Evolutionary conservation across 495 filamentous ascomycete genomes (phyloP), one percentile per base, ranked within the genome.

Genomic region (Penicillium atrosanguineum): DNA sequence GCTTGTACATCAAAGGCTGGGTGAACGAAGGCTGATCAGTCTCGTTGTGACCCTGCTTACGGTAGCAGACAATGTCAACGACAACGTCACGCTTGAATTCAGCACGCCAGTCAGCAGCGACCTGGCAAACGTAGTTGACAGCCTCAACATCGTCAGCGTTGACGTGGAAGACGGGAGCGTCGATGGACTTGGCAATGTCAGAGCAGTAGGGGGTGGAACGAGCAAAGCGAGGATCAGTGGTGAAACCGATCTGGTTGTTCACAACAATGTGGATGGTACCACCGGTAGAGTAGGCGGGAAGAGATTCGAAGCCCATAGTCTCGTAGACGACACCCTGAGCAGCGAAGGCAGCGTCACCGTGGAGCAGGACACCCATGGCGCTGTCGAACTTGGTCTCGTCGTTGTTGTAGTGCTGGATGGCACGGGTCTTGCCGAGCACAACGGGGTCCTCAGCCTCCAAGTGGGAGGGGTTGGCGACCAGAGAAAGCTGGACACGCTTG

Each of bases 221-320:
- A 61, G 94, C 83, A 69, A 93, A 97, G 52, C 94, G 91, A 59
- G 94, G 94, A 69, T 98, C 94, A n/a, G 94, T 98, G 49, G 94
- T 98, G 81, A 98, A 98, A 69, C 94, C 94, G 69, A 98, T 98
- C 79, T 98, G 94, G 82, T 98, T 98, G 84, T 98, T 98, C 60
- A 97, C 91, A 44, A 98, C 85, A 57, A 98, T 78, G 75, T 98
- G 94, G 68, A 98, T 90, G 46, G 94, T 98, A 63, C 94, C 94
- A 63, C 94, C 94, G 46, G 95, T 97, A 20, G 93, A 96, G 79
- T 96, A 98, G 39, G 87, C 88, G 28, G 94, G 94, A 9, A 98
- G 84, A 23, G 89, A 85, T 74, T 96, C 88, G 84, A 98, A 96
- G 53, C 94, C 94, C 79, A 98, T 87, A 55, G 92, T 97, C 77